Conservation (phyloP, 345 rosid species). For the Mangifera indica region DNA sequence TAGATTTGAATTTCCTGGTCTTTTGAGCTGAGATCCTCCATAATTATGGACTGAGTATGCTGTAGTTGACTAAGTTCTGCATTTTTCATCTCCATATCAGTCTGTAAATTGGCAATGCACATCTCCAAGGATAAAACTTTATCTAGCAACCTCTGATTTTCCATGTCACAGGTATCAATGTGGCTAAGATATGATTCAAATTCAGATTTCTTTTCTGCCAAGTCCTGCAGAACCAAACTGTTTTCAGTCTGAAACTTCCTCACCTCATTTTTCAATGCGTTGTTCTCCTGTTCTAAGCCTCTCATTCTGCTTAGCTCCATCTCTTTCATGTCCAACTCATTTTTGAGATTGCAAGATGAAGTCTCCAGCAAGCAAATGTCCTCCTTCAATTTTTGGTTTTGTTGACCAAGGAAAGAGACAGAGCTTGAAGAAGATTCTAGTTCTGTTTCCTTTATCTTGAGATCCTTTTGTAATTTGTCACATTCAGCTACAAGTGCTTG, state of each 20-base stretch:
- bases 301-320: slow-evolving; percentile 28
- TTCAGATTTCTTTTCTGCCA: slow-evolving; percentile 46
- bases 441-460: slow-evolving; percentile 37
- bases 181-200: slow-evolving; percentile 34
- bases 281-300: slow-evolving; percentile 35
- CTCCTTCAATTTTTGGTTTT: slow-evolving; percentile 31
- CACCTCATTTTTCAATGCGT: slow-evolving; percentile 34
- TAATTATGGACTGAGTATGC: slow-evolving; percentile 41
- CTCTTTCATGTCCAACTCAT: slow-evolving; percentile 31
- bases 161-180: slow-evolving; percentile 27
- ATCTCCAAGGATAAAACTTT: slow-evolving; percentile 48
- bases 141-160: slow-evolving; percentile 42
- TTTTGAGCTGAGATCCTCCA: slow-evolving; percentile 45
- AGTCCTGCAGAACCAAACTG: slow-evolving; percentile 39
- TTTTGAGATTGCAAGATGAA: slow-evolving; percentile 25
- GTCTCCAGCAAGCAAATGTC: slow-evolving; percentile 30
- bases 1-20: slow-evolving; percentile 39
- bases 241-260: slow-evolving; percentile 38
- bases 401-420: slow-evolving; percentile 24
- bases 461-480: slow-evolving; percentile 25
- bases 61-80: slow-evolving; percentile 46
- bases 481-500: slow-evolving; percentile 40
- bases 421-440: slow-evolving; percentile 30
- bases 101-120: slow-evolving; percentile 41
- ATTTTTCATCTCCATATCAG: slow-evolving; percentile 50